Conservation (phyloP, 805 yeast species). For the Cyberlindnera mississippiensis region DNA sequence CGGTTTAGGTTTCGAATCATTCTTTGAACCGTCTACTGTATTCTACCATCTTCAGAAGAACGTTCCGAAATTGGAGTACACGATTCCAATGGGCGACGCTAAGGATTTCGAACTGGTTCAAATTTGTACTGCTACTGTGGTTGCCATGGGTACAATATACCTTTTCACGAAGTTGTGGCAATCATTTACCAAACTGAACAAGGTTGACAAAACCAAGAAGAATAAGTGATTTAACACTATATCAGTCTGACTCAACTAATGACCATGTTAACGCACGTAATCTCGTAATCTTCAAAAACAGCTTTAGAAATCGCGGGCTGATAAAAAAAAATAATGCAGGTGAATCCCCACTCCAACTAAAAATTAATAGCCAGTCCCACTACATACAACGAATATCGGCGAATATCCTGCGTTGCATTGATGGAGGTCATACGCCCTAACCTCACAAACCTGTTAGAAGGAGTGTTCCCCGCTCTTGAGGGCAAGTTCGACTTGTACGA, state of each 20-base stretch:
- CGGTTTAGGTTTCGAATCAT: constrained; percentile 40
- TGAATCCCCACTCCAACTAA: too few species aligned
- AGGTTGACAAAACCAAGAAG: neutral
- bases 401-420: too few species aligned
- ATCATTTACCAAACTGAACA: neutral
- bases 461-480: constrained; percentile 14
- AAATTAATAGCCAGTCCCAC: too few species aligned
- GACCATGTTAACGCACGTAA: too few species aligned
- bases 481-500: constrained; percentile 19
- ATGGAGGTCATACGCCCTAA: too few species aligned
- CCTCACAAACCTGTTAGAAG: neutral
- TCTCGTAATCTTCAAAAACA: too few species aligned
- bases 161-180: constrained; percentile 27
- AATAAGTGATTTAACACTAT: neutral
- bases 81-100: constrained; percentile 42
- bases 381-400: too few species aligned
- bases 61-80: constrained; percentile 18
- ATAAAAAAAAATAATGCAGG: too few species aligned
- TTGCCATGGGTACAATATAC: constrained; percentile 33
- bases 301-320: too few species aligned
- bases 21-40: constrained; percentile 42
- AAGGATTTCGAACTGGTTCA: constrained; percentile 31
- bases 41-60: constrained; percentile 33
- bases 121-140: constrained; percentile 31
- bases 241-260: neutral